phyloP scores from a whole-genome alignment of 768 basidiomycete genomes.

The Boletus rufocinnamomeus region DNA sequence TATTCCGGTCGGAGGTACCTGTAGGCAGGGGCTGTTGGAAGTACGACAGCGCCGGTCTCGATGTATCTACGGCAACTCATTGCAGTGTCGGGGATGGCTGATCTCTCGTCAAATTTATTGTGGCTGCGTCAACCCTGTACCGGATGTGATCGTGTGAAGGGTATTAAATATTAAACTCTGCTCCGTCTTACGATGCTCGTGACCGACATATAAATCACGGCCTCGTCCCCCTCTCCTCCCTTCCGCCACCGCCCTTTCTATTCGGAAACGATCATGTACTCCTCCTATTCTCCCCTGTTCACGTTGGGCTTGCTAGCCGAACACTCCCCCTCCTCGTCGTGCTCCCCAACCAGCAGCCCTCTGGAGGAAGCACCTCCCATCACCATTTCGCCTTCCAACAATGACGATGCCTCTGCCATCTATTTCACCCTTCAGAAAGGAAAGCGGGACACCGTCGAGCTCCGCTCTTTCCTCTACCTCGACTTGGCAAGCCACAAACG shows the following conservation, averaged over 20 bases:
- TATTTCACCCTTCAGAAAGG: conserved; percentile 49
- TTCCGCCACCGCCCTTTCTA: not conserved
- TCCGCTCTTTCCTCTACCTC: conserved; percentile 66
- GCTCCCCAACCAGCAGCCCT: not conserved
- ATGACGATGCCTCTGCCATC: conserved; percentile 41
- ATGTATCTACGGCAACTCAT: conserved; percentile 23
- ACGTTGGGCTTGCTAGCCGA: conserved; percentile 57
- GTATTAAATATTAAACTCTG: conserved; percentile 24
- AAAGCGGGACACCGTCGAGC: conserved; percentile 41
- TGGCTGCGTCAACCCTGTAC: conserved; percentile 18
- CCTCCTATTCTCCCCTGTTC: conserved; percentile 62
- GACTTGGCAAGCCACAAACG: conserved; percentile 60
- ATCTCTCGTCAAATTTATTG: conserved; percentile 5
- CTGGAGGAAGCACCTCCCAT: not conserved
- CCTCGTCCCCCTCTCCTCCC: too few relatives aligned
- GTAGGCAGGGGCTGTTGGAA: too few relatives aligned
- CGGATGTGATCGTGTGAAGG: conserved; percentile 17
- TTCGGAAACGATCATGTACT: conserved; percentile 8
- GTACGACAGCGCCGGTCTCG: not conserved
- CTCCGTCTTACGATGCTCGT: not conserved
- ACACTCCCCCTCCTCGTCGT: conserved; percentile 21
- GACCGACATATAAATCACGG: conserved; percentile 18
- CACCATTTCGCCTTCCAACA: not conserved
- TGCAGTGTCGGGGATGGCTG: conserved; percentile 15
- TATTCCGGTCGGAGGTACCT: not conserved